Conservation (phyloP, 768 basidiomycete species). For the Epithele typhae region DNA sequence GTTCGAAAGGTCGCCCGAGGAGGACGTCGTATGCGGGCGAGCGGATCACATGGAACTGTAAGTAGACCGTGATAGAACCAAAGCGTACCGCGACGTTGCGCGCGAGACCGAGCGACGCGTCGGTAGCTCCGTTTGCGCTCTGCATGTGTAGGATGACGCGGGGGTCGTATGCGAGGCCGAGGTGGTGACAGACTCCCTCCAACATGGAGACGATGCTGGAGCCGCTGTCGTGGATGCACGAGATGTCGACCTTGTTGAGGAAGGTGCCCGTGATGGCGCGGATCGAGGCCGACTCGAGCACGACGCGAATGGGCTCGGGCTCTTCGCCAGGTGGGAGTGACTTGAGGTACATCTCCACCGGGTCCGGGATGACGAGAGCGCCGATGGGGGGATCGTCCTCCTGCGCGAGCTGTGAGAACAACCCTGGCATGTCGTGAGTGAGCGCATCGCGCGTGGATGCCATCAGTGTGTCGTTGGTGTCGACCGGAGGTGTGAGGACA, state of each 20-base stretch:
- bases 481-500: too few species aligned
- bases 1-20: slow-evolving; percentile 8
- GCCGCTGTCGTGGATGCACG: slow-evolving; percentile 20
- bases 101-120: slow-evolving; percentile 12
- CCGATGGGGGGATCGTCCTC: slow-evolving; percentile 3
- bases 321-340: background rate
- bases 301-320: slow-evolving; percentile 3
- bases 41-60: slow-evolving; percentile 7
- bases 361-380: slow-evolving; percentile 8
- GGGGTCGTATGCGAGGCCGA: slow-evolving; percentile 14
- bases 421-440: too few species aligned
- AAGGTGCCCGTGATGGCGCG: slow-evolving; percentile 12
- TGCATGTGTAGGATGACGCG: slow-evolving; percentile 10
- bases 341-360: slow-evolving; percentile 8
- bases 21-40: slow-evolving; percentile 8
- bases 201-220: slow-evolving; percentile 23
- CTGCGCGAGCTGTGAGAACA: too few species aligned
- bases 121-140: slow-evolving; percentile 9
- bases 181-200: slow-evolving; percentile 10
- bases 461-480: too few species aligned
- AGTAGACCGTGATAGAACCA: slow-evolving; percentile 3
- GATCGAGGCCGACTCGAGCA: slow-evolving; percentile 12
- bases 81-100: slow-evolving; percentile 12
- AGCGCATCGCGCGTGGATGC: too few species aligned
- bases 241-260: slow-evolving; percentile 3